Evolutionary conservation across 106 monocot genomes (phyloP), one percentile per base, ranked within the genome.

Genomic region (Hemerocallis citrina): DNA sequence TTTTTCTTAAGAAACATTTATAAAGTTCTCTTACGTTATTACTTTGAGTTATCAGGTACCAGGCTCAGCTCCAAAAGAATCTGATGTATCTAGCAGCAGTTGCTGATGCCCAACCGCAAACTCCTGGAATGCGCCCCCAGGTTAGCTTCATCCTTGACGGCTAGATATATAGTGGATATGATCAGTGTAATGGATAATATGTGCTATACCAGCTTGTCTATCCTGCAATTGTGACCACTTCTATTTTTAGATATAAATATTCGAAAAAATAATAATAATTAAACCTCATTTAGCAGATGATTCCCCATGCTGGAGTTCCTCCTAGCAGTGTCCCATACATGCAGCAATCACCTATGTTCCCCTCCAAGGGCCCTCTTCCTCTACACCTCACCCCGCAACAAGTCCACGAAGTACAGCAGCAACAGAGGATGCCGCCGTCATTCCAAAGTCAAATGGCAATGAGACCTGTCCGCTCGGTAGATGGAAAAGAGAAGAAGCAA

Each of bases 61-160:
- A n/a, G n/a, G n/a, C n/a, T n/a, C n/a, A n/a, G n/a, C n/a, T n/a
- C n/a, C n/a, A n/a, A n/a, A 76, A 73, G 63, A 81, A 81, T 64
- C 72, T 81, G 0, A 28, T 81, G 43, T 81, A 68, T 72, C 68
- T 81, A 6, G 81, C 81, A 38, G 81, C 81, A 11, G 76, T 81
- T 52, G n/a, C n/a, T n/a, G n/a, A n/a, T n/a, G n/a, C n/a, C n/a
- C n/a, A n/a, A n/a, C n/a, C n/a, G n/a, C n/a, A 66, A 14, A 30
- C 71, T 38, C 33, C 75, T 5, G 25, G 75, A 17, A 49, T 45
- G 9, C 75, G 65, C 14, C 72, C 76, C 59, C 81, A 71, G 72
- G 76, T 81, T 35, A 56, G 61, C n/a, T n/a, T n/a, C n/a, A n/a
- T n/a, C n/a, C n/a, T n/a, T n/a, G n/a, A n/a, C n/a, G n/a, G n/a